Evolutionary conservation across 768 basidiomycete species (phyloP), one percentile per base, ranked within the genome.

Genomic region (Boletellus ananiceps): DNA sequence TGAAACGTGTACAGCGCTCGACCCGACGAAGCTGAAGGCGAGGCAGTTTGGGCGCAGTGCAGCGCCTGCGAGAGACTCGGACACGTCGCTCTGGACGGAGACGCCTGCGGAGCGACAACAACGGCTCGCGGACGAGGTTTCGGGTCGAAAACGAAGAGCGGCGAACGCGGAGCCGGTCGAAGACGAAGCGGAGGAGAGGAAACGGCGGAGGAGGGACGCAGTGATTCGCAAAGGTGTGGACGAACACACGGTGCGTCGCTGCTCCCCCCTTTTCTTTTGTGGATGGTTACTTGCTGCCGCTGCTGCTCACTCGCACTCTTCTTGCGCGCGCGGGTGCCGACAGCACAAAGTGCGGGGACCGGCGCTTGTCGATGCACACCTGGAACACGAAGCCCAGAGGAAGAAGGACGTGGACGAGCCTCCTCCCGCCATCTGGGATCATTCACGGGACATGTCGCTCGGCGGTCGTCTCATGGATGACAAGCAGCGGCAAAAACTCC

Each of bases 81-180:
- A 88, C 56, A 77, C 69, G 47, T 84, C 83, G 2, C 75, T 95
- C 12, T 99, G 96, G 96, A 99, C 96, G 0, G 96, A 99, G 73
- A 97, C 96, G 0, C 96, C 96, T 0, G 85, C 85, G 0, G 92
- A 98, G 63, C 79, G 86, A 14, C 92, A 91, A 63, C 86, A 95
- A 60, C 80, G 96, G 1, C 73, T 97, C n/a, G 83, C 84, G 1
- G 95, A 98, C 62, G 95, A 99, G 66, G 85, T 96, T 2, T 79
- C 84, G n/a, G 95, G 96, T 36, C 92, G 89, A 70, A 87, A 89
- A 59, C 78, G 87, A 49, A 80, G 85, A 16, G 85, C 82, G 4
- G 77, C 65, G 21, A 84, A 88, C 49, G 71, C 72, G 32, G 69
- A 69, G 16, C 68, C 62, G 0, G 76, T 74, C 15, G 74, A 58